Evolutionary conservation across 2,329 filamentous ascomycete species (phyloP), one percentile per base, ranked within the genome.

Genomic region (Trichoderma asperellum): DNA sequence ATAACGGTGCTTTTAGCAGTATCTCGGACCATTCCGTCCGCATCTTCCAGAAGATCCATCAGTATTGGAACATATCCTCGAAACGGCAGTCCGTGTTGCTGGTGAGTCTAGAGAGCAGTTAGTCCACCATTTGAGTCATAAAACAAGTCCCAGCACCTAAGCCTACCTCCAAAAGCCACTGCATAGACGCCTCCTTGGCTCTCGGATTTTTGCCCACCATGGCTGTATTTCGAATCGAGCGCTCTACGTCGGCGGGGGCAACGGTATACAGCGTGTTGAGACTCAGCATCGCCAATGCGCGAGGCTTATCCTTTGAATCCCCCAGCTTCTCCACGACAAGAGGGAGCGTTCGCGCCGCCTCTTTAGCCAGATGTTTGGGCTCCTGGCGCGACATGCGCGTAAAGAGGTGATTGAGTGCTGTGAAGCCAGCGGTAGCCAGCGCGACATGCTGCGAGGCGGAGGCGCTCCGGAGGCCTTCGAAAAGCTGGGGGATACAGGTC

Each of bases 331-430:
- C 95, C 68, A 94, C 83, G 66, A 97, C 85, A 57, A 94, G 79
- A 4, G 92, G 88, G 71, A 96, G 86, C 10, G 94, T 90, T 72
- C 88, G 86, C 61, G 87, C 86, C 2, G 90, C 89, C 78, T 97
- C 87, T 73, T 91, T 90, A 70, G 88, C 82, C 70, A 94, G 83
- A 72, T 88, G 85, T 76, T 91, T 91, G 71, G 93, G 89, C 68
- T 96, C 92, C 81, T 97, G 95, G 70, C 95, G 90, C 71, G 90
- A 91, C 70, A 97, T 84, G 69, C 95, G 90, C 77, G 95, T 96
- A 74, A 97, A 84, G 72, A 97, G 87, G 79, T 97, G 94, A 74
- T 91, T 92, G 70, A 97, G 87, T 2, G 93, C 93, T 4, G 93
- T 95, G 79, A 97, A 95, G 70, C 92, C 94, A 64, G 93, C 92